A percentile compares a stretch with the other conserved stretches of the same genome.
phyloP scores from a whole-genome alignment of 2,329 filamentous ascomycete species.

The Scolecobasidium constrictum region DNA sequence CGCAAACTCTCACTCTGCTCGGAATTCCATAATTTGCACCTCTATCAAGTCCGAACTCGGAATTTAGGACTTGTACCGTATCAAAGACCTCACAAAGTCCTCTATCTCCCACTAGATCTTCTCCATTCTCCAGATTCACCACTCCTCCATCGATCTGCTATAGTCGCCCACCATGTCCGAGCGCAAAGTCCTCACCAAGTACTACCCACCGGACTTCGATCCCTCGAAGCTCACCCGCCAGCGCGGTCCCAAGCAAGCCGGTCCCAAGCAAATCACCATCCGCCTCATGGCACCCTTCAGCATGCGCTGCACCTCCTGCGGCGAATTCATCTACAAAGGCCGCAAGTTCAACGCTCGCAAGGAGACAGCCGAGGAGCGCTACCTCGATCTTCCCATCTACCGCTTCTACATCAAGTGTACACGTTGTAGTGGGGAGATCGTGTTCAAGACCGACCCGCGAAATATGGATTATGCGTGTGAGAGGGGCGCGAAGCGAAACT shows the following conservation, averaged over 20 bases:
- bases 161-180: slow-evolving; percentile 75
- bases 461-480: slow-evolving; percentile 83
- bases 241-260: slow-evolving; percentile 58
- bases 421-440: slow-evolving; percentile 74
- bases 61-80: too few relatives aligned
- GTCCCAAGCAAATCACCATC: slow-evolving; percentile 74
- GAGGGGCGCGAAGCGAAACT: slow-evolving; percentile 79
- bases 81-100: too few relatives aligned
- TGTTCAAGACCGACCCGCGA: slow-evolving; percentile 89
- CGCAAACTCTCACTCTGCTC: too few relatives aligned
- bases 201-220: slow-evolving; percentile 76
- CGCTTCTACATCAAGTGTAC: slow-evolving; percentile 89
- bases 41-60: too few relatives aligned
- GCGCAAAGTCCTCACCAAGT: slow-evolving; percentile 64
- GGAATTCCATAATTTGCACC: too few relatives aligned
- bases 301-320: slow-evolving; percentile 60
- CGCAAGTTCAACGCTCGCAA: slow-evolving; percentile 95
- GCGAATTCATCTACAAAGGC: slow-evolving; percentile 84
- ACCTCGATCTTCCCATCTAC: slow-evolving; percentile 78
- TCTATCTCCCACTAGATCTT: too few relatives aligned
- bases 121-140: too few relatives aligned
- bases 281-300: slow-evolving; percentile 83
- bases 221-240: slow-evolving; percentile 65
- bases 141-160: too few relatives aligned
- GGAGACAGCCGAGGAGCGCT: slow-evolving; percentile 82